phyloP scores from a whole-genome alignment of 2,329 filamentous ascomycete genomes.

The Xylariomycetidae sp. region DNA sequence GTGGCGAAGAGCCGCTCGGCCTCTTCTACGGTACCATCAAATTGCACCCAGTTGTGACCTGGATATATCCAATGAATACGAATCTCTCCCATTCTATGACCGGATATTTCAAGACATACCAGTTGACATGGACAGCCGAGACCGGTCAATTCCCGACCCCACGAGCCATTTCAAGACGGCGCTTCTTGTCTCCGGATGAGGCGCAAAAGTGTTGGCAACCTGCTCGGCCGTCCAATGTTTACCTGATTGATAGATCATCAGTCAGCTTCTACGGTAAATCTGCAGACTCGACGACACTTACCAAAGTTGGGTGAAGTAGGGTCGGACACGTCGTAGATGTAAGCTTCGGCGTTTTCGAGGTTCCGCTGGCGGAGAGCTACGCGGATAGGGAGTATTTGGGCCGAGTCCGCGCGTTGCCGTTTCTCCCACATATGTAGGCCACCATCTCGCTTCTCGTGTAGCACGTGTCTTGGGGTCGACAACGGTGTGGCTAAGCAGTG shows the following conservation, averaged over 20 bases:
- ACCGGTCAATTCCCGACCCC: constrained; percentile 42
- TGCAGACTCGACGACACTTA: too few species aligned
- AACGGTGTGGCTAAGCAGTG: constrained; percentile 7
- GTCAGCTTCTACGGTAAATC: too few species aligned
- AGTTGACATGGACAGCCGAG: constrained; percentile 44
- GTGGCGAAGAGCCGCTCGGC: constrained; percentile 49
- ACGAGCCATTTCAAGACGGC: constrained; percentile 51
- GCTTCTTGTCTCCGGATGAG: constrained; percentile 39
- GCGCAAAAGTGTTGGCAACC: constrained; percentile 39
- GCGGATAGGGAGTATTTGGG: constrained; percentile 29
- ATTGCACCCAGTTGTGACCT: constrained; percentile 46
- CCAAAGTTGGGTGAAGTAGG: constrained; percentile 41
- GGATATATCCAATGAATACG: not conserved
- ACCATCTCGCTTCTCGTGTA: constrained; percentile 15
- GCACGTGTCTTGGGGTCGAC: constrained; percentile 6
- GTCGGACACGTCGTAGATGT: constrained; percentile 38
- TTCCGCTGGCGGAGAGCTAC: constrained; percentile 43
- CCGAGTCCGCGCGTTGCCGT: constrained; percentile 9
- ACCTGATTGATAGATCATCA: constrained; percentile 5
- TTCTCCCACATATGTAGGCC: constrained; percentile 12
- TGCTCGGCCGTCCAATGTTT: constrained; percentile 40
- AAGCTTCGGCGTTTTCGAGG: constrained; percentile 39
- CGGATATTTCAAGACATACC: constrained; percentile 20
- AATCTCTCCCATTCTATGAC: not conserved
- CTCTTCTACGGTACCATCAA: constrained; percentile 50